Base-by-base conservation (phyloP, 1,284 basidiomycete genomes). In the Rhodotorula sp. region DNA sequence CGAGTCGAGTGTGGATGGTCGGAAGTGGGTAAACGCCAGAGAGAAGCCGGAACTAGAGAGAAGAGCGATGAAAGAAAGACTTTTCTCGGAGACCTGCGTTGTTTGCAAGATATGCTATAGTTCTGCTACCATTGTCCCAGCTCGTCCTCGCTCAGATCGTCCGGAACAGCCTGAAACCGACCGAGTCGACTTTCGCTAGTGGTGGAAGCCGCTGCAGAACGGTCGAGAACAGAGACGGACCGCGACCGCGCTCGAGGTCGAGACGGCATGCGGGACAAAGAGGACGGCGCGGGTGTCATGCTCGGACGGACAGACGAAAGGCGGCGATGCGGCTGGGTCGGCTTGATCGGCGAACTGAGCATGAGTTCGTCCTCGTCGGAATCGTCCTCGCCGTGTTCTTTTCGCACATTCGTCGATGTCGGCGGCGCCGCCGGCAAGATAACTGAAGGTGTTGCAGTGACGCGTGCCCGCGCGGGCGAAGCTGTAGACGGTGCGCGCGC, bases 401-500 rank as follows among this genome's bases (percentile, higher is more conserved):
- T 55, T 18, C n/a, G 50, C n/a, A 26, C n/a, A 23, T n/a, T 6
- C 58, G 58, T n/a, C 43, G n/a, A 43, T 10, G 16, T n/a, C 8
- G 58, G 58, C 38, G 58, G 58, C 38, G 38, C 58, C 16, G 58
- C 58, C 16, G 58, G 58, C 18, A 63, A 43, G 38, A 63, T 52
- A 10, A 34, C 50, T 1, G 50, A 45, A 8, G 61, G 62, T 0
- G 58, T 60, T 2, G 58, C 54, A 16, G n/a, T 55, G 54, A 55
- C 8, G 8, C 54, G n/a, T 16, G 54, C 16, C 15, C 26, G 43
- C 14, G 43, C 28, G 15, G 19, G 16, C 43, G 23, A 26, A 6
- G 43, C 16, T n/a, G 43, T 8, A n/a, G 43, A 16, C 5, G 19
- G 43, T 15, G 14, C 15, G 10, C 7, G 23, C 43, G 38, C 15